Base-by-base conservation (phyloP, 331 rosid genomes). In the Pyracantha coccinea region DNA sequence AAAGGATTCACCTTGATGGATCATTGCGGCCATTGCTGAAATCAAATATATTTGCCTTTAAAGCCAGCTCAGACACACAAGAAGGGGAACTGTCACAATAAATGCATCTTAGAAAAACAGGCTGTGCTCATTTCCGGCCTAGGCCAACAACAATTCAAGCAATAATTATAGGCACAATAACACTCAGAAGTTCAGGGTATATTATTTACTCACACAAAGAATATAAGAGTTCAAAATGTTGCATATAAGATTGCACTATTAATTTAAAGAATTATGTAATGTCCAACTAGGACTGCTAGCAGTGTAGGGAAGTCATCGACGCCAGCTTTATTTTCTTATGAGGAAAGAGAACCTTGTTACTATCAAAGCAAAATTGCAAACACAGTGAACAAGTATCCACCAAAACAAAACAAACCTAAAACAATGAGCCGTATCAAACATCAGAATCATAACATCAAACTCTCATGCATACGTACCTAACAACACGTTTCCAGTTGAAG, bases 21-120 rank as follows among this genome's bases (percentile, higher is more conserved):
- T 70, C 83, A 73, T 68, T 79, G 64, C 75, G 67, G 77, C 81
- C 81, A 73, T 83, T 68, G 74, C 84, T 82, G 66, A 78, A 73
- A 74, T 91, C 91, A 86, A 93, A 91, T 60, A 91, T 82, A 79
- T 91, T 88, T 69, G 95, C 88, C 77, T 82, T 88, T 41, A 91
- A 87, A 75, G 89, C 84, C 23, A 83, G 82, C 47, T 81, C 88
- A 61, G 91, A 69, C 70, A 93, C 96, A 73, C 53, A 68, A 79
- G 92, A 82, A 45, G 98, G 97, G 76, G 88, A 87, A 85, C 98
- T 93, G 91, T 77, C 83, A 27, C 41, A 72, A 13, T 19, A 80
- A 32, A 68, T 74, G 71, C 31, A 83, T 59, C 7, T 75, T 75
- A 52, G n/a, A 50, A 11, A 64, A 33, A 59, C 41, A 14, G 50